Evolutionary conservation across 371 early-diverging fungal species (phyloP), one percentile per base, ranked within the genome.

Genomic region (Homolaphlyctis polyrhiza): DNA sequence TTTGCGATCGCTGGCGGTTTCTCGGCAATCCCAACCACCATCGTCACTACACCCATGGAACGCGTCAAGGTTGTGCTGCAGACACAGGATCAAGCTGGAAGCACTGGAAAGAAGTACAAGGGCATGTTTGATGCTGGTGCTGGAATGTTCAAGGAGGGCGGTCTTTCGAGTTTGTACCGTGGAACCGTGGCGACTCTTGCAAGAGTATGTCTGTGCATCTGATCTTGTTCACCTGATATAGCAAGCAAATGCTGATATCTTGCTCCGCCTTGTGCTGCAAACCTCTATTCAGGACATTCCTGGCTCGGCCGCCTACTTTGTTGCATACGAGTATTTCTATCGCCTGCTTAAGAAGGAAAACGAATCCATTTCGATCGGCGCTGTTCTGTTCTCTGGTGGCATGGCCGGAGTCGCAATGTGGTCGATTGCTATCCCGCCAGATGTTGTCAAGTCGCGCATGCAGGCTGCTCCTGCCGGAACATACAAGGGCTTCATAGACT

Each of bases 281-380:
- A n/a, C n/a, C n/a, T 45, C 28, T 51, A 14, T 11, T 8, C 27
- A 51, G 52, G 98, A 97, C 74, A 88, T 87, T 48, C 96, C 96
- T 18, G 98, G 97, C 61, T 90, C 90, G 35, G 95, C 94, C 48
- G 96, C 95, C n/a, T 97, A 95, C 84, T 94, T 96, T 87, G 94
- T 91, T 66, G 92, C 91, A 13, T 98, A 97, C 73, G 98, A 98
- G 77, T 68, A 86, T 58, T 77, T 91, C 81, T 93, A 96, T 82
- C 80, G 84, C 65, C 58, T 79, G 25, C 80, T 98, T 66, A 91
- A 90, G 63, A 79, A 83, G 55, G 89, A 91, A 63, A 85, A 86
- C 60, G 84, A 89, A 48, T 74, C 89, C 65, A 66, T 85, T 51
- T 87, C 83, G 66, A 81, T 89, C 27, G 80, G 87, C 35, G 88